Base-by-base conservation (phyloP, 495 filamentous ascomycete species). In the Neurospora sublineolata region DNA sequence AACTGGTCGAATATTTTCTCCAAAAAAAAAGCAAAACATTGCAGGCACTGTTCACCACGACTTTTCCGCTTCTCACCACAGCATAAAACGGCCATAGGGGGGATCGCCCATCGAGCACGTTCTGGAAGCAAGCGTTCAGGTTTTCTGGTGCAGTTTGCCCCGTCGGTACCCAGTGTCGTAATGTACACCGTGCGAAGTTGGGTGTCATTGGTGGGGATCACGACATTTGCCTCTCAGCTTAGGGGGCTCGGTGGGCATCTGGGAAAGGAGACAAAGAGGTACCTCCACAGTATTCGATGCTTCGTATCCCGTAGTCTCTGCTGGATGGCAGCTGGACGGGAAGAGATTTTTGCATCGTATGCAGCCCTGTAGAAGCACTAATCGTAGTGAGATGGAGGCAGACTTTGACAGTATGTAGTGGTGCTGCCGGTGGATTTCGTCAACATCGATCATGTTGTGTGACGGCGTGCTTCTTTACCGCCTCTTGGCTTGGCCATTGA, bases 391-490 rank as follows among this genome's bases (percentile, higher is more conserved):
- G 52, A 30, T 30, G 12, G 52, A 30, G 11, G 12, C 52, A 60
- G 46, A 27, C 46, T 58, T 30, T 6, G 23, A 58, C 46, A 58
- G 46, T 14, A 60, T n/a, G n/a, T n/a, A 12, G 23, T 60, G 52
- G 23, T 60, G 52, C 52, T 60, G 52, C 23, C 52, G 23, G 52
- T 64, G 52, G 52, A 64, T 64, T 64, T 64, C 27, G 52, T 64
- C 52, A 33, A 64, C 52, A 64, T 64, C 52, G 2, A 64, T 64
- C 52, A 33, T 64, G 52, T 64, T 64, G 52, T 33, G 52, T 64
- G 52, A 64, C 52, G 52, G 12, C 52, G 52, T 64, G 52, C 41
- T 69, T 69, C 69, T 68, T 75, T 75, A 77, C 75, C 73, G 75
- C 75, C 58, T 75, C 70, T 75, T 75, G 67, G 64, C 72, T 67